Conservation (phyloP, 2,329 filamentous ascomycete species). For the Geosmithia flava region DNA sequence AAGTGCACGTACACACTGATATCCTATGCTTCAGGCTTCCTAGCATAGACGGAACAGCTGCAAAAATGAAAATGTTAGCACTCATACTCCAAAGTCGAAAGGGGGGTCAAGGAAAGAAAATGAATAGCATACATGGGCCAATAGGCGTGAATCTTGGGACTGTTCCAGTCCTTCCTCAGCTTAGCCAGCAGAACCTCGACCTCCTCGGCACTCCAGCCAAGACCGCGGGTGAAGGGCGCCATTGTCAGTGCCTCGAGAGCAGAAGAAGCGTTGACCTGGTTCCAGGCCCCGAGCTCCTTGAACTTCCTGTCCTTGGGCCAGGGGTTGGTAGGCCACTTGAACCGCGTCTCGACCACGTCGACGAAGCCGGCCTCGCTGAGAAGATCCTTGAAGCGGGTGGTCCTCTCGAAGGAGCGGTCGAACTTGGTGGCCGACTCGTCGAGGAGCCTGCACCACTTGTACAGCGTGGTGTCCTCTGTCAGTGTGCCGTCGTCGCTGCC, state of each 20-base stretch:
- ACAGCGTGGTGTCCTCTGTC: conserved; percentile 7
- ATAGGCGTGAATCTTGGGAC: conserved; percentile 14
- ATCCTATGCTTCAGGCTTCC: too few relatives aligned
- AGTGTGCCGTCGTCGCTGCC: conserved; percentile 8
- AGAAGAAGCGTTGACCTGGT: conserved; percentile 8
- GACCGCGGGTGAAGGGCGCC: conserved; percentile 13
- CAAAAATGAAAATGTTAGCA: too few relatives aligned
- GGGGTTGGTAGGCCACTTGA: conserved; percentile 32
- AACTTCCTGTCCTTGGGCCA: conserved; percentile 36
- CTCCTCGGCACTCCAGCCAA: conserved; percentile 12
- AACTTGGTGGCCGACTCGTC: conserved; percentile 13
- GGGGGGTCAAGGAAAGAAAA: not conserved
- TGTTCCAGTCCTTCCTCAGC: conserved; percentile 11
- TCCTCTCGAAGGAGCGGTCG: conserved; percentile 12
- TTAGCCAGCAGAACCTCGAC: conserved; percentile 10
- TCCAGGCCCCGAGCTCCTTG: conserved; percentile 33
- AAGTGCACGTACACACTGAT: too few relatives aligned
- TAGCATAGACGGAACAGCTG: too few relatives aligned
- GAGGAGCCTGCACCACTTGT: conserved; percentile 14
- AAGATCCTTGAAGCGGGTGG: conserved; percentile 11
- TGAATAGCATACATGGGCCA: conserved; percentile 10
- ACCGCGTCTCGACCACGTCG: conserved; percentile 31
- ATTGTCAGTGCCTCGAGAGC: conserved; percentile 15
- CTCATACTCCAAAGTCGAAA: not conserved
- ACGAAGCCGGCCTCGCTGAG: conserved; percentile 36